Evolutionary conservation across 2,329 filamentous ascomycete genomes (phyloP).

Genomic region (Colletotrichum sp.): DNA sequence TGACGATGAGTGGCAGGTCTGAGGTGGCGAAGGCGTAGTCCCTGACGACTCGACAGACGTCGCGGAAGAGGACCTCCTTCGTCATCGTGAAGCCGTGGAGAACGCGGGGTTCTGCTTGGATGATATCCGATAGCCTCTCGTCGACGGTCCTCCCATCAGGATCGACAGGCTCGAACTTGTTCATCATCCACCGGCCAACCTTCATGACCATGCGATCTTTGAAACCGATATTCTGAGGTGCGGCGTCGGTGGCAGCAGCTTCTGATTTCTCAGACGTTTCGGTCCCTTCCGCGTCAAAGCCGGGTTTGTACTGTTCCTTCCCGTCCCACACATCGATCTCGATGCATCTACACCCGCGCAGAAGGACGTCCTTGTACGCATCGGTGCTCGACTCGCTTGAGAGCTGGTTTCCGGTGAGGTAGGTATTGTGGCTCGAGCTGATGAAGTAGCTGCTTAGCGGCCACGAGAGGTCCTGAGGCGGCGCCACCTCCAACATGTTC

Average conservation of each 20-base stretch:
- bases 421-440: conserved; percentile 94
- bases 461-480: conserved; percentile 63
- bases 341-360: conserved; percentile 87
- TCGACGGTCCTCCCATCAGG: not conserved
- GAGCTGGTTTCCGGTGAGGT: conserved; percentile 87
- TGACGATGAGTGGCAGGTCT: conserved; percentile 87
- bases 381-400: conserved; percentile 86
- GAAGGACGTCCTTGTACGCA: conserved; percentile 83
- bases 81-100: conserved; percentile 91
- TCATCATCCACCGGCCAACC: not conserved
- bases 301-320: conserved; percentile 73
- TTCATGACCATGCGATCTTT: not conserved
- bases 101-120: conserved; percentile 70
- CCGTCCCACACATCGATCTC: conserved; percentile 98
- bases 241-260: not conserved
- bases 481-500: conserved; percentile 43
- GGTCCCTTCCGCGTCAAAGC: conserved; percentile 51
- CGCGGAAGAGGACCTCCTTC: conserved; percentile 83
- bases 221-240: not conserved
- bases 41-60: conserved; percentile 81
- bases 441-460: conserved; percentile 93
- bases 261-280: not conserved
- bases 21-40: conserved; percentile 78
- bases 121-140: conserved; percentile 34
- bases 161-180: conserved; percentile 25